Conservation (phyloP, 192 early-diverging fungal species). For the Coemansia sp. region DNA sequence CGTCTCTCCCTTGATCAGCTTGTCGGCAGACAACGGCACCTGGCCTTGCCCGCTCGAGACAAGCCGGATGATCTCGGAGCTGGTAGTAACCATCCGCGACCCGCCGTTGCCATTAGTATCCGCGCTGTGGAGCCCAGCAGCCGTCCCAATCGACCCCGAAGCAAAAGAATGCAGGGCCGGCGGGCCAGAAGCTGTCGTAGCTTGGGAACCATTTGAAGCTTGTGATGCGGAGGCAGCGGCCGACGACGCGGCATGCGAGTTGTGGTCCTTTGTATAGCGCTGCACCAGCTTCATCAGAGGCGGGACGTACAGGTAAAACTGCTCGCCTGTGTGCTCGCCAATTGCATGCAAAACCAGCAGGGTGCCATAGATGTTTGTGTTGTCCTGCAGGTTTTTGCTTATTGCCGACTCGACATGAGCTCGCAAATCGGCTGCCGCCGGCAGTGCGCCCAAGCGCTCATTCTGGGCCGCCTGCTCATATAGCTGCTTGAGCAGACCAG, state of each 20-base stretch:
- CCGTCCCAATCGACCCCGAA: slow-evolving; percentile 8
- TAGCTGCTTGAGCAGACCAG: slow-evolving; percentile 68
- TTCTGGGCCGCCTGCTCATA: slow-evolving; percentile 57
- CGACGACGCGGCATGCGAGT: slow-evolving; percentile 37
- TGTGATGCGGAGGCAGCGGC: slow-evolving; percentile 9
- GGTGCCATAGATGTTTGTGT: slow-evolving; percentile 63
- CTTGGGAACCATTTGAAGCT: too few species aligned
- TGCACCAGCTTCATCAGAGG: slow-evolving; percentile 80
- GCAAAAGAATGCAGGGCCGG: slow-evolving; percentile 20
- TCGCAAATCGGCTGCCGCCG: slow-evolving; percentile 52
- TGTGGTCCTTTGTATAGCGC: slow-evolving; percentile 83
- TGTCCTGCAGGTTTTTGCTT: slow-evolving; percentile 62
- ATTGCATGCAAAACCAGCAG: slow-evolving; percentile 67
- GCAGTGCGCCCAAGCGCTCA: slow-evolving; percentile 25
- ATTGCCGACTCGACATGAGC: slow-evolving; percentile 61
- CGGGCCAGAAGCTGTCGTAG: too few species aligned
- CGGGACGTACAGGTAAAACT: slow-evolving; percentile 67
- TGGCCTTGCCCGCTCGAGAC: slow-evolving; percentile 22
- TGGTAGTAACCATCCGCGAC: slow-evolving; percentile 7
- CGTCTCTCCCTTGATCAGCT: slow-evolving; percentile 36
- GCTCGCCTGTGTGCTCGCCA: slow-evolving; percentile 58
- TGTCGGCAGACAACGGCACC: slow-evolving; percentile 31
- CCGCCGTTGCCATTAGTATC: not conserved
- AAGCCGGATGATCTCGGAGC: slow-evolving; percentile 18
- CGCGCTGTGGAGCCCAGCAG: slow-evolving; percentile 5